Evolutionary conservation across 257 asterid species (phyloP).

Genomic region (Nicotiana otophora): DNA sequence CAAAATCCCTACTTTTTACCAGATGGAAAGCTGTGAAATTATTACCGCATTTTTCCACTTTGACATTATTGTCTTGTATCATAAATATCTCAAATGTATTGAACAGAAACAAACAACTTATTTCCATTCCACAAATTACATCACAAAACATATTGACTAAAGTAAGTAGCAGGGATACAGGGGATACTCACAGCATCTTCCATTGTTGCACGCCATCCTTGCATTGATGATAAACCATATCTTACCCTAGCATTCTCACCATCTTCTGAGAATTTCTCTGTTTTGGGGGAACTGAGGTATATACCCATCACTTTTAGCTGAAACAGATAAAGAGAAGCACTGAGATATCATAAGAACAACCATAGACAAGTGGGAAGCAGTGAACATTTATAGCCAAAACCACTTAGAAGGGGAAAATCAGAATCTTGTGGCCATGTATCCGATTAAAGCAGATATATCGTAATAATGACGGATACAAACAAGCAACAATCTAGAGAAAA

Average conservation of each 20-base stretch:
- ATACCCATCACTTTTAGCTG: conserved; percentile 72
- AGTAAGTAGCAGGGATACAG: not conserved
- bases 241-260: conserved; percentile 65
- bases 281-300: conserved; percentile 87
- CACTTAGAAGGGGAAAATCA: not conserved
- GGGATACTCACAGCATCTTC: conserved; percentile 84
- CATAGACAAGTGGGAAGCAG: not conserved
- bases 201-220: conserved; percentile 99
- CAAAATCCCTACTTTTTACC: not conserved
- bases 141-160: not conserved
- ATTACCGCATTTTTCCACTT: not conserved
- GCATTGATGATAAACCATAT: conserved; percentile 87
- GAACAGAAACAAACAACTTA: not conserved
- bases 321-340: conserved; percentile 17
- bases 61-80: not conserved
- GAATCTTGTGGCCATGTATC: not conserved
- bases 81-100: not conserved
- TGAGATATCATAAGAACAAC: not conserved
- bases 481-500: not conserved
- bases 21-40: not conserved
- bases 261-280: conserved; percentile 83
- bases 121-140: not conserved
- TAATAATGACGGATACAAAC: not conserved
- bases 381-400: not conserved
- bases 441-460: not conserved